phyloP scores from a whole-genome alignment of 768 basidiomycete species.

The Chalciporus sphaerocephalus region DNA sequence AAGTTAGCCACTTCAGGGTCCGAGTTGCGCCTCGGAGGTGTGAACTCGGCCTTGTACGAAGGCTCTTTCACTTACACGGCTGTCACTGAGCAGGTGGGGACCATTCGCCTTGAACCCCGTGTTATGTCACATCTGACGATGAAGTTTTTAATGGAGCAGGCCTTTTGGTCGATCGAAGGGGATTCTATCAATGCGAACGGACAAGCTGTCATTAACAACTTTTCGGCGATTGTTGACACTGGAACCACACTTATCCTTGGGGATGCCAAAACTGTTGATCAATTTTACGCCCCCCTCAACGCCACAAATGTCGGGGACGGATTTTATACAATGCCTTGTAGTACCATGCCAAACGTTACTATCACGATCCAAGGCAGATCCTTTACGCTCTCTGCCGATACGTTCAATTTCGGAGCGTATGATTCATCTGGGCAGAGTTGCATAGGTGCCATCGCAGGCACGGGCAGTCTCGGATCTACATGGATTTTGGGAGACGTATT shows the following conservation, averaged over 20 bases:
- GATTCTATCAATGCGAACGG: conserved; percentile 25
- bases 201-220: neutral
- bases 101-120: neutral
- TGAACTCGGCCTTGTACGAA: conserved; percentile 35
- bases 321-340: conserved; percentile 34
- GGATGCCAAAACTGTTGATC: conserved; percentile 32
- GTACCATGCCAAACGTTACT: conserved; percentile 26
- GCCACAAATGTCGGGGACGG: conserved; percentile 31
- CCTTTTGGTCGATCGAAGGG: conserved; percentile 20
- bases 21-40: conserved; percentile 41
- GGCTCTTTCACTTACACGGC: conserved; percentile 36
- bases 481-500: conserved; percentile 40
- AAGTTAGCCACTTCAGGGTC: conserved; percentile 34
- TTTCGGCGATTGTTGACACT: conserved; percentile 44
- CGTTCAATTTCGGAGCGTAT: conserved; percentile 36
- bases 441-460: conserved; percentile 16
- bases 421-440: conserved; percentile 10
- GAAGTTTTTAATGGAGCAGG: conserved; percentile 11
- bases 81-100: conserved; percentile 29
- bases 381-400: conserved; percentile 30
- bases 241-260: conserved; percentile 44
- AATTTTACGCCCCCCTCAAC: conserved; percentile 30
- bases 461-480: conserved; percentile 22
- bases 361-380: conserved; percentile 32
- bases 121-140: neutral